Conservation (phyloP, 306 rosid genomes). For the Senna siamea region DNA sequence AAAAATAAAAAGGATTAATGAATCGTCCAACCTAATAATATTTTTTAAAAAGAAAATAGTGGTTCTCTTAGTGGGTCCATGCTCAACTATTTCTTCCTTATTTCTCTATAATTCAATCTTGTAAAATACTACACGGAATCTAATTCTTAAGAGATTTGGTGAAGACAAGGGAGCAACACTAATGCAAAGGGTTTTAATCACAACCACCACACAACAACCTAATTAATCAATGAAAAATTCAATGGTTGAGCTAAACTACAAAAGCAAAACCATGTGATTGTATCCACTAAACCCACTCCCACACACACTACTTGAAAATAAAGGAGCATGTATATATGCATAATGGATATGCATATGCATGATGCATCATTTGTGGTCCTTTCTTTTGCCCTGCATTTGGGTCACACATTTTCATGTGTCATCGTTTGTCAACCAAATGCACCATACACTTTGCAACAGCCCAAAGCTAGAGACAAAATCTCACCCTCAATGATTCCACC, state of each 20-base stretch:
- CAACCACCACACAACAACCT: constrained; percentile 54
- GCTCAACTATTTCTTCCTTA: too few species aligned
- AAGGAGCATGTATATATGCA: too few species aligned
- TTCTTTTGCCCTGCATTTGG: constrained; percentile 42
- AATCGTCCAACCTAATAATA: too few species aligned
- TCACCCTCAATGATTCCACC: constrained; percentile 55
- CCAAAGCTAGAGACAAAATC: constrained; percentile 77
- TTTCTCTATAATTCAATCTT: too few species aligned
- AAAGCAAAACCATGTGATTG: constrained; percentile 62
- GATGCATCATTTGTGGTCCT: constrained; percentile 56
- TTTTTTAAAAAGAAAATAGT: too few species aligned
- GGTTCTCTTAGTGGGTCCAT: too few species aligned
- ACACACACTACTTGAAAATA: too few species aligned
- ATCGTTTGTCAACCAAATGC: constrained; percentile 60
- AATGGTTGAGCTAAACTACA: constrained; percentile 27
- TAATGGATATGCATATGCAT: background rate
- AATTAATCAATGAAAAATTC: constrained; percentile 32
- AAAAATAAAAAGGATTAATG: too few species aligned
- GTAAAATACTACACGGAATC: too few species aligned
- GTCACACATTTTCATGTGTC: constrained; percentile 52
- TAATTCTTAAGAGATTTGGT: constrained; percentile 43
- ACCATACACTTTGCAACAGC: constrained; percentile 63
- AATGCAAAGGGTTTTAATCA: constrained; percentile 33
- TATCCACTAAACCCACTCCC: constrained; percentile 4
- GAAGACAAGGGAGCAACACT: constrained; percentile 34